Conservation (phyloP, 1,284 basidiomycete species). For the Paramarasmius palmivorus region DNA sequence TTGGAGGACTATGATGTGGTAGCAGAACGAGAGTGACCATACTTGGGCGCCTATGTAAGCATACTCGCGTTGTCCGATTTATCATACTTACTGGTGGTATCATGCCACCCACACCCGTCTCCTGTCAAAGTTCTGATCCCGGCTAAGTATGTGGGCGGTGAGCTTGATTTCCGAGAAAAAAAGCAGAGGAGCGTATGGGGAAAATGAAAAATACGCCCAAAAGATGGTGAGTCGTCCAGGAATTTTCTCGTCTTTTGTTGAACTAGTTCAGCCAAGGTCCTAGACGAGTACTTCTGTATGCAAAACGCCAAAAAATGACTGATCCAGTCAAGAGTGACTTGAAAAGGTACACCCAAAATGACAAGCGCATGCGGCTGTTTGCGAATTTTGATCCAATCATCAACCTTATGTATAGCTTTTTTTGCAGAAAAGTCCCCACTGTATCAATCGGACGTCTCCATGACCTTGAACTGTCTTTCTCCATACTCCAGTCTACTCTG, state of each 20-base stretch:
- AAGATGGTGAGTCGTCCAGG: no score
- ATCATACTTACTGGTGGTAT: no score
- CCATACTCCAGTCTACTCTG: background rate
- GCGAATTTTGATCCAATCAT: slow-evolving; percentile 1
- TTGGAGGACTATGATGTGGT: background rate
- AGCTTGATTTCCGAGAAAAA: no score
- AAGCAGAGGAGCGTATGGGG: no score
- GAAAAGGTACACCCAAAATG: background rate
- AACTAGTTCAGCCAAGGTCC: no score
- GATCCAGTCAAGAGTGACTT: background rate
- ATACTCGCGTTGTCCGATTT: background rate
- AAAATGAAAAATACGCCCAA: no score
- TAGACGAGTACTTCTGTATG: no score
- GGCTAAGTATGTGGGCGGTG: background rate
- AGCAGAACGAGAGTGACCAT: background rate
- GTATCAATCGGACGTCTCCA: slow-evolving; percentile 2
- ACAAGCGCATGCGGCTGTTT: background rate
- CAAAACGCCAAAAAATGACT: no score
- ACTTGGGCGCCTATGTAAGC: background rate
- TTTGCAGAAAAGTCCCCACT: slow-evolving; percentile 7
- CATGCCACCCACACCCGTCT: background rate
- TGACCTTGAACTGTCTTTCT: background rate
- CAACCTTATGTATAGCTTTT: slow-evolving; percentile 5
- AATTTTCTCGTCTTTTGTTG: no score
- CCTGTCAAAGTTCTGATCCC: slow-evolving; percentile 1